Percentiles rank a stretch among this genome's conserved stretches.
These are phyloP conservation scores for Sclerotinia glacialis DNA, from an alignment of 2,329 filamentous ascomycete genomes.

Conservation along the genomic window DNA sequence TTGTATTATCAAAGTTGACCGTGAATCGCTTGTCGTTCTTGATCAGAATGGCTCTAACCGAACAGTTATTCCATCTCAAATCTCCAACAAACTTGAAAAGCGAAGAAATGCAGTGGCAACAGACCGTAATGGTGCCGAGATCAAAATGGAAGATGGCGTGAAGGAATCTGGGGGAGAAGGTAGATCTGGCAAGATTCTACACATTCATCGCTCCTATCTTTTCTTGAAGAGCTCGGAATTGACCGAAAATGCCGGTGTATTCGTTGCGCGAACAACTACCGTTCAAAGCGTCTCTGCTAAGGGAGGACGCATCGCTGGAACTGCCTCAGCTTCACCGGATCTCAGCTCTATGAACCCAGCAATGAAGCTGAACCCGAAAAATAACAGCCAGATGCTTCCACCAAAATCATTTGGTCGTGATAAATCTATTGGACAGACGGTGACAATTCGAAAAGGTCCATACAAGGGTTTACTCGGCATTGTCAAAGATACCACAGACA, in stretches of 20 bases:
- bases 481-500: constrained; percentile 90
- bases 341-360: constrained; percentile 91
- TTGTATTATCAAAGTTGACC: constrained; percentile 91
- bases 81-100: constrained; percentile 81
- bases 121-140: constrained; percentile 89
- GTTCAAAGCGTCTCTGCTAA: constrained; percentile 93
- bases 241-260: constrained; percentile 84
- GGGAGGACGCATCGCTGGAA: constrained; percentile 68
- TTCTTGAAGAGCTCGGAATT: constrained; percentile 84
- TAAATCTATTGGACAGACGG: constrained; percentile 83
- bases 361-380: constrained; percentile 66
- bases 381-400: constrained; percentile 56
- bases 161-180: constrained; percentile 85
- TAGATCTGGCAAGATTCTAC: constrained; percentile 82
- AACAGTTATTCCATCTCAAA: constrained; percentile 83
- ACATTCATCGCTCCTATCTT: constrained; percentile 89
- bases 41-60: constrained; percentile 86
- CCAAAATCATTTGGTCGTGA: constrained; percentile 76
- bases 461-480: constrained; percentile 94
- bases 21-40: constrained; percentile 83
- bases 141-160: constrained; percentile 85
- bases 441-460: constrained; percentile 80
- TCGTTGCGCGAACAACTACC: constrained; percentile 80
- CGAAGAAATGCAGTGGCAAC: constrained; percentile 85
- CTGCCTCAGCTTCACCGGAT: constrained; percentile 64